Evolutionary conservation across 2,329 filamentous ascomycete species (phyloP).

Genomic region (Verticillium zaregamsianum): DNA sequence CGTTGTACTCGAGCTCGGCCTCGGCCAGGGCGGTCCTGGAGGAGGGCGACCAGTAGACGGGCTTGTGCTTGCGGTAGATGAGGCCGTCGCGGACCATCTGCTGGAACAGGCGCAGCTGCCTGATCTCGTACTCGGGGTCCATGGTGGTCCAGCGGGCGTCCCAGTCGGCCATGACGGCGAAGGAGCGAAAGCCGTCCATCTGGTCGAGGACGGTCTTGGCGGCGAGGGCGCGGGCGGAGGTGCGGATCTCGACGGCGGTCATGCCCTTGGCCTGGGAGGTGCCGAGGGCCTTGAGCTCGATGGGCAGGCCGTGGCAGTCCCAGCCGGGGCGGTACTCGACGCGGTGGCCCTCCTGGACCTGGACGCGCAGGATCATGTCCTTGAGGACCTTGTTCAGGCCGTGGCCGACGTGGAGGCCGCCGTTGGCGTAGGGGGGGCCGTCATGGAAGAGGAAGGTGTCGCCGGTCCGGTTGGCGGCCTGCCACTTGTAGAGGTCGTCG

Average conservation of each 20-base stretch:
- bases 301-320: slow-evolving; percentile 97
- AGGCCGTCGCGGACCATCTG: slow-evolving; percentile 69
- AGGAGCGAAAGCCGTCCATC: slow-evolving; percentile 68
- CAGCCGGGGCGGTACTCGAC: slow-evolving; percentile 87
- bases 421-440: slow-evolving; percentile 96
- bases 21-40: slow-evolving; percentile 77
- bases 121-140: slow-evolving; percentile 69
- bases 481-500: slow-evolving; percentile 88
- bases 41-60: slow-evolving; percentile 83
- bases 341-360: slow-evolving; percentile 71
- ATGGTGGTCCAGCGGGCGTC: slow-evolving; percentile 73
- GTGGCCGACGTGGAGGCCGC: slow-evolving; percentile 85
- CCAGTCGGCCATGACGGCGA: slow-evolving; percentile 81
- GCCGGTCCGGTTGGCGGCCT: slow-evolving; percentile 54
- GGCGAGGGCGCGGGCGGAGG: slow-evolving; percentile 62
- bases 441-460: slow-evolving; percentile 81
- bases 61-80: slow-evolving; percentile 75
- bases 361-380: slow-evolving; percentile 81
- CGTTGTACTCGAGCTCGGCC: slow-evolving; percentile 79
- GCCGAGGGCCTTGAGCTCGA: slow-evolving; percentile 91
- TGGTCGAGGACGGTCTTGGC: slow-evolving; percentile 65
- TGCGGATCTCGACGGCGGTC: slow-evolving; percentile 56
- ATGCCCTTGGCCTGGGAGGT: slow-evolving; percentile 36
- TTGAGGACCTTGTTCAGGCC: slow-evolving; percentile 96
- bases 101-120: slow-evolving; percentile 71